Evolutionary conservation across 2,329 filamentous ascomycete genomes (phyloP).

Genomic region (Clathrospora elynae): DNA sequence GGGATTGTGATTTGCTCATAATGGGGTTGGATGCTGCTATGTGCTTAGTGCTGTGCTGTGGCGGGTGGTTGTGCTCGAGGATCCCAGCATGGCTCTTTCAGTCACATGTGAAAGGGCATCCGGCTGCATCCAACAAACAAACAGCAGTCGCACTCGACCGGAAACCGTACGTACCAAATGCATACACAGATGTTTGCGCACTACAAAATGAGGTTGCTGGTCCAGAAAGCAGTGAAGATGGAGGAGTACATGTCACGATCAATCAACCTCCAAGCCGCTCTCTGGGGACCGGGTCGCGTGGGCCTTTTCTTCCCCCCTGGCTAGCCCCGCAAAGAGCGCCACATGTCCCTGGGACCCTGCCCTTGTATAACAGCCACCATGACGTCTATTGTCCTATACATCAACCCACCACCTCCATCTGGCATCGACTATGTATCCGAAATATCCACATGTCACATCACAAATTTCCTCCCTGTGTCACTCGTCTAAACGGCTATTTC

Average conservation of each 20-base stretch:
- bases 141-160: neutral
- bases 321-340: slow-evolving; percentile 20
- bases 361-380: slow-evolving; percentile 15
- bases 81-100: slow-evolving; percentile 1
- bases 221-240: slow-evolving; percentile 1
- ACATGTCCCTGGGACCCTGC: slow-evolving; percentile 11
- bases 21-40: slow-evolving; percentile 14
- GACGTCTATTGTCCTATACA: slow-evolving; percentile 13
- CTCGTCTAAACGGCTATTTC: slow-evolving; percentile 10
- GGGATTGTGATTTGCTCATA: slow-evolving; percentile 36
- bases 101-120: slow-evolving; percentile 18
- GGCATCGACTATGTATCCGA: neutral
- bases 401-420: neutral
- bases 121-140: neutral
- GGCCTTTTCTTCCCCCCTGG: slow-evolving; percentile 18
- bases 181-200: slow-evolving; percentile 1
- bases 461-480: neutral
- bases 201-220: neutral
- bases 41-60: slow-evolving; percentile 10
- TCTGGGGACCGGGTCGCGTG: slow-evolving; percentile 20
- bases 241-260: slow-evolving; percentile 4
- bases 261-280: slow-evolving; percentile 5
- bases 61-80: no score
- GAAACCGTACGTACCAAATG: slow-evolving; percentile 4
- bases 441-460: neutral